Conservation (phyloP, 306 rosid genomes). For the Vigna trinervia region DNA sequence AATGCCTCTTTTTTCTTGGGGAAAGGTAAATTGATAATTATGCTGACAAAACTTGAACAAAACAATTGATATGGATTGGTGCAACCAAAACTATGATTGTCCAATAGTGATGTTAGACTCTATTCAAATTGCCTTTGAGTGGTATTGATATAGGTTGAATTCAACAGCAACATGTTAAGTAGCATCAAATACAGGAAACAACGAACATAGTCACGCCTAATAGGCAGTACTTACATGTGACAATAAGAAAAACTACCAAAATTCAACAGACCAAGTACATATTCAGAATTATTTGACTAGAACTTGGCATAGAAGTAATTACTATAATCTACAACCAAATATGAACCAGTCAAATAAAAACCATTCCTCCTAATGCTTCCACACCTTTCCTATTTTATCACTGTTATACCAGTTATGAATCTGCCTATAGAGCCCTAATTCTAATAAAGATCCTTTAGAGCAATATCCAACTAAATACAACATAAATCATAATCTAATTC, state of each 20-base stretch:
- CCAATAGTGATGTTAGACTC: neutral
- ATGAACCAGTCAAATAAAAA: neutral
- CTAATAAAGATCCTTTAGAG: neutral
- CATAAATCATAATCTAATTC: neutral
- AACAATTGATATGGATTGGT: neutral
- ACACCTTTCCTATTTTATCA: neutral
- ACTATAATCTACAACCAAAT: neutral
- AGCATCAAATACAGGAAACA: slow-evolving; percentile 17
- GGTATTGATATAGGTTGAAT: neutral
- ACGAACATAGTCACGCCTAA: slow-evolving; percentile 8
- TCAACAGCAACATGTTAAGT: slow-evolving; percentile 31
- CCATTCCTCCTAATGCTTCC: neutral
- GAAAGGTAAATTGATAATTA: neutral
- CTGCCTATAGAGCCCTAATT: neutral
- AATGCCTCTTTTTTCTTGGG: neutral
- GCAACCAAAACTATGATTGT: neutral
- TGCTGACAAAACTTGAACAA: slow-evolving; percentile 1
- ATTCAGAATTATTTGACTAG: neutral
- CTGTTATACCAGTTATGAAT: neutral
- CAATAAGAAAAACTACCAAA: neutral
- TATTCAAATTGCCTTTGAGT: neutral
- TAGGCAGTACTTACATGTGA: neutral
- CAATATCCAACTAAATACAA: slow-evolving; percentile 12
- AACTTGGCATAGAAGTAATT: neutral
- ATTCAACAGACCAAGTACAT: slow-evolving; percentile 6